Conservation (phyloP, 345 rosid species). For the Heritiera fomes region DNA sequence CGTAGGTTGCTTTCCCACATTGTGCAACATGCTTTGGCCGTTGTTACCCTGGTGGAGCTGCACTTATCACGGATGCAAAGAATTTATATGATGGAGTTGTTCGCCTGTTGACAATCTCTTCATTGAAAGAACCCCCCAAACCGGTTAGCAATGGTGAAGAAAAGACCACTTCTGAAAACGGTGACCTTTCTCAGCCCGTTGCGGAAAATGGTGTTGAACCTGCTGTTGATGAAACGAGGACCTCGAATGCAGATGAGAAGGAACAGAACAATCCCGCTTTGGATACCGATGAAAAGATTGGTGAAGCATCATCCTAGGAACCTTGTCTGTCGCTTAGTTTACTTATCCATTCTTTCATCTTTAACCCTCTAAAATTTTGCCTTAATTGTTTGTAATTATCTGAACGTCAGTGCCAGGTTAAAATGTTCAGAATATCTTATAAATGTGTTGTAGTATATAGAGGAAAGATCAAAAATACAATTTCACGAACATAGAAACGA, state of each 20-base stretch:
- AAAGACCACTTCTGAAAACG: conserved; percentile 45
- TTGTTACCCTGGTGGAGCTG: conserved; percentile 85
- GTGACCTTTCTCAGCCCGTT: conserved; percentile 26
- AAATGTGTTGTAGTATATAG: background rate
- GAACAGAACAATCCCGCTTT: conserved; percentile 26
- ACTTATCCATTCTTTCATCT: conserved; percentile 22
- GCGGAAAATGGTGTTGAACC: conserved; percentile 56
- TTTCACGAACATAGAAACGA: background rate
- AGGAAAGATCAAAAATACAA: background rate
- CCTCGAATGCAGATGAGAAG: conserved; percentile 27
- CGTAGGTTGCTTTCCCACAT: conserved; percentile 81
- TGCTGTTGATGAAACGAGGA: conserved; percentile 34
- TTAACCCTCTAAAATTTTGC: background rate
- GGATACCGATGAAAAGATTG: conserved; percentile 30
- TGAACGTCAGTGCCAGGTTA: background rate
- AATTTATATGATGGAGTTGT: conserved; percentile 57
- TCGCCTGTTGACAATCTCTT: conserved; percentile 54
- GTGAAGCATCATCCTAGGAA: conserved; percentile 12
- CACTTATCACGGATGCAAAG: conserved; percentile 75
- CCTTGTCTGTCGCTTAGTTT: background rate
- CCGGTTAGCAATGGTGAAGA: conserved; percentile 39
- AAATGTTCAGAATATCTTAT: background rate
- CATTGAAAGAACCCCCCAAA: conserved; percentile 55
- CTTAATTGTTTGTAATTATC: background rate
- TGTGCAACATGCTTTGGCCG: conserved; percentile 89